Evolutionary conservation across 164 flowering plant species (phyloP).

Genomic region (Kalanchoe fedtschenkoi): DNA sequence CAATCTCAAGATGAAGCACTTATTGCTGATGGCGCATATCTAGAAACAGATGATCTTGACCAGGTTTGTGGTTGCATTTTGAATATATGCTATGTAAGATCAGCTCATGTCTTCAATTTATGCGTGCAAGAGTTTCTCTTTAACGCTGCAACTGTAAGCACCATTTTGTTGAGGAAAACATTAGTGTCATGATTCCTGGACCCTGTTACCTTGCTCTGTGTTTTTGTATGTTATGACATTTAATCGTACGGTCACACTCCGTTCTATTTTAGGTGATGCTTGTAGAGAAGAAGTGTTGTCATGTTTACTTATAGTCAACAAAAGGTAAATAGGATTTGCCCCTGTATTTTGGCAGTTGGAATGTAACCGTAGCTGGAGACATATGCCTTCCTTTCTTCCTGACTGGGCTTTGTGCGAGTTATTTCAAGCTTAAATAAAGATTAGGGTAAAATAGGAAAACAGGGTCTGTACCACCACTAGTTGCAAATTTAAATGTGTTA

Average conservation of each 20-base stretch:
- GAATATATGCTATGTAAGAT: too few species aligned
- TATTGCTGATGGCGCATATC: conserved; percentile 18
- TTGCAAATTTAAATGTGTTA: too few species aligned
- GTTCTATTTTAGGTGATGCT: background rate
- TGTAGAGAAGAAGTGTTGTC: background rate
- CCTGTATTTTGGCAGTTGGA: background rate
- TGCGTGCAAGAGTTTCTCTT: background rate
- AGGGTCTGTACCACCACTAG: too few species aligned
- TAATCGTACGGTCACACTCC: background rate
- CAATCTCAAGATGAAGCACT: conserved; percentile 16
- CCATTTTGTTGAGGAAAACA: too few species aligned
- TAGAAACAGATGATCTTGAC: conserved; percentile 14
- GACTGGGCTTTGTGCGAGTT: background rate
- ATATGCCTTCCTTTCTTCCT: background rate
- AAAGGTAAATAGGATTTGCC: background rate
- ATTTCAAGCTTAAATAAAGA: too few species aligned
- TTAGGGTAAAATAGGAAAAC: too few species aligned
- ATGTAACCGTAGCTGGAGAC: too few species aligned
- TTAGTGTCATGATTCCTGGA: too few species aligned
- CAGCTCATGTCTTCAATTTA: too few species aligned
- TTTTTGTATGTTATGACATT: too few species aligned
- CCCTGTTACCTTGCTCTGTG: too few species aligned
- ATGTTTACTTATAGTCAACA: background rate
- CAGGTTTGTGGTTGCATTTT: conserved; percentile 33
- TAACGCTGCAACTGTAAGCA: background rate